These are phyloP conservation scores for Plasmodium knowlesi DNA, from an alignment of 169 alveolate species.

Conservation along the genomic window DNA sequence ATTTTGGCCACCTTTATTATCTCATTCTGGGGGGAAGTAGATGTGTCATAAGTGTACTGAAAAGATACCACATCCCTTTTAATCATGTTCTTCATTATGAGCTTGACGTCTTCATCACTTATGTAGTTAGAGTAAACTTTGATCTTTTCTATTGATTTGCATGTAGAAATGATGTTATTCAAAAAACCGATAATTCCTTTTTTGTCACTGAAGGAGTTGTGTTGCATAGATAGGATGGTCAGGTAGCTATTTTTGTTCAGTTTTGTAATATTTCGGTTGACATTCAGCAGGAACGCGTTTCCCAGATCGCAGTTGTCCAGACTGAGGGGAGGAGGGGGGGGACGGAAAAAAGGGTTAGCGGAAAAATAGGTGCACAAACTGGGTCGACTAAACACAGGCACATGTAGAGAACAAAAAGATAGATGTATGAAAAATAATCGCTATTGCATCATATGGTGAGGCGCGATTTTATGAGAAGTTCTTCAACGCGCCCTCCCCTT, in stretches of 20 bases:
- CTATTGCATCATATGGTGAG: not conserved
- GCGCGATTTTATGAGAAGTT: too few species aligned
- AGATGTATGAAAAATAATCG: not conserved
- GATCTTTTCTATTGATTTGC: constrained; percentile 19
- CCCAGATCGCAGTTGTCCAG: constrained; percentile 47
- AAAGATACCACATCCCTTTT: constrained; percentile 42
- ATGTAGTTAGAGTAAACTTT: constrained; percentile 9
- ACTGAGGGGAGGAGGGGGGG: not conserved
- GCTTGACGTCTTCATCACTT: constrained; percentile 1
- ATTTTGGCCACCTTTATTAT: constrained; percentile 20
- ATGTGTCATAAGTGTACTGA: constrained; percentile 20
- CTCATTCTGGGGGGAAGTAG: not conserved
- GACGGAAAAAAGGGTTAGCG: not conserved
- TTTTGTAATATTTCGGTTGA: constrained; percentile 13
- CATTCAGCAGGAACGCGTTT: constrained; percentile 22
- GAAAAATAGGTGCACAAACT: not conserved
- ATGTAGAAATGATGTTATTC: constrained; percentile 28
- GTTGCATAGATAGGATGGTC: constrained; percentile 29
- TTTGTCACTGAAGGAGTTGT: constrained; percentile 22
- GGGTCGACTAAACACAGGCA: not conserved
- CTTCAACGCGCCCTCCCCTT: not conserved
- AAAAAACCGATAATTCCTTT: constrained; percentile 15
- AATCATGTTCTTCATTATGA: not conserved
- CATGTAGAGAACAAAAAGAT: not conserved
- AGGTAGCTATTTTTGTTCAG: constrained; percentile 36